Evolutionary conservation across 768 basidiomycete species (phyloP), one percentile per base, ranked within the genome.

Genomic region (Mrakia blollopis): DNA sequence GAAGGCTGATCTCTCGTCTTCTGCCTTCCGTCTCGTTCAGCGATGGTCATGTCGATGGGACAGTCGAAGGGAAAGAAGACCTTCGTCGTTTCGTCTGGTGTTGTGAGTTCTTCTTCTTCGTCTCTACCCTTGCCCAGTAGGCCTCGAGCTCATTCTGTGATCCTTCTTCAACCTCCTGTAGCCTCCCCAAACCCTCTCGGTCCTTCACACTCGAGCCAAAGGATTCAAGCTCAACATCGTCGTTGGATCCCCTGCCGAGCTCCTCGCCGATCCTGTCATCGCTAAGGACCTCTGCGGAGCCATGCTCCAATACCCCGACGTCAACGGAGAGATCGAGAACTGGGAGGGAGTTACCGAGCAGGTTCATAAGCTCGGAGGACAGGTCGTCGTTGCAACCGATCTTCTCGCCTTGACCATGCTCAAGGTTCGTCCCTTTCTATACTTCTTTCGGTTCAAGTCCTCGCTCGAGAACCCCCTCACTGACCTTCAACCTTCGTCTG

Each of bases 11-110:
- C 47, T 18, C 60, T 54, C 28, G n/a, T 3, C 28, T 30, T 30
- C 23, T 61, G 30, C 25, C 11, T 14, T 57, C 10, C 67, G 28
- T 50, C 14, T 37, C 63, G 32, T 47, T 41, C 77, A 97, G 93
- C 89, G 79, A 98, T 98, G 97, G 90, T 96, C 78, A 94, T 99
- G 92, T 88, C 94, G 28, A 92, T 90, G 79, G 87, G 88, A 35
- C 84, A 88, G 2, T 86, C 86, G 70, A 88, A 89, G 81, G 92
- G 90, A 84, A 92, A 91, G 84, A 87, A 86, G 79, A 90, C 90
- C 8, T 98, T 97, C 83, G 86, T 96, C 75, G 92, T 94, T 61
- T 94, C 97, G 82, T 84, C 85, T 8, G 89, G 88, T 35, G 93
- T 98, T 67, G 85, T 77, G 44, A 47, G 73, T 74, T n/a, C 4